A percentile compares a stretch with the other conserved stretches of the same genome.
Evolutionary conservation across 1,139 yeast genomes (phyloP).

Genomic region (Zhuliangozyma parablackwelliae): DNA sequence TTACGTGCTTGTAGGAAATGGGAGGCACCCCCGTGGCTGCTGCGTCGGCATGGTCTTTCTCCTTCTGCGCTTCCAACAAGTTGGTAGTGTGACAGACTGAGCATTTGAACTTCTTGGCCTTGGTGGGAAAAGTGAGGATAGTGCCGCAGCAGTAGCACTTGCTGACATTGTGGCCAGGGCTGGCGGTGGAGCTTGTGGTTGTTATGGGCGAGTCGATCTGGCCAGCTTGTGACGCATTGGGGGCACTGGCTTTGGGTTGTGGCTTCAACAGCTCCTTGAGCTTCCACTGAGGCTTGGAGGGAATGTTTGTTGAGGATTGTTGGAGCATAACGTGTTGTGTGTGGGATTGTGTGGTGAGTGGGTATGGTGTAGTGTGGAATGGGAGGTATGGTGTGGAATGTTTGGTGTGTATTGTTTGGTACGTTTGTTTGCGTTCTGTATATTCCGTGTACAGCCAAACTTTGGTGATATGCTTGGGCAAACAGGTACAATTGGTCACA

Average conservation of each 20-base stretch:
- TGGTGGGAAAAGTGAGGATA: constrained; percentile 44
- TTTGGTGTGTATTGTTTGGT: too few relatives aligned
- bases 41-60: background rate
- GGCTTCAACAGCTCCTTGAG: constrained; percentile 4
- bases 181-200: constrained; percentile 1
- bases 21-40: constrained; percentile 12
- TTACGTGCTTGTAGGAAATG: constrained; percentile 25
- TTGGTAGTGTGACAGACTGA: constrained; percentile 53
- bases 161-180: constrained; percentile 13
- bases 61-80: constrained; percentile 15
- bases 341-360: too few relatives aligned
- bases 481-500: too few relatives aligned
- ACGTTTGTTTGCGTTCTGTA: too few relatives aligned
- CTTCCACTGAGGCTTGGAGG: constrained; percentile 2
- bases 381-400: too few relatives aligned
- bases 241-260: constrained; percentile 1
- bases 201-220: constrained; percentile 3
- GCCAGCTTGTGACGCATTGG: constrained; percentile 1
- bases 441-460: too few relatives aligned
- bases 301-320: background rate
- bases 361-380: too few relatives aligned
- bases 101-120: constrained; percentile 50
- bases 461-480: too few relatives aligned
- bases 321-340: too few relatives aligned
- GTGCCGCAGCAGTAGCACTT: constrained; percentile 61